A percentile compares a stretch with the other conserved stretches of the same genome.
Evolutionary conservation across 371 early-diverging fungal species (phyloP).

Genomic region (Mucor velutinosus): DNA sequence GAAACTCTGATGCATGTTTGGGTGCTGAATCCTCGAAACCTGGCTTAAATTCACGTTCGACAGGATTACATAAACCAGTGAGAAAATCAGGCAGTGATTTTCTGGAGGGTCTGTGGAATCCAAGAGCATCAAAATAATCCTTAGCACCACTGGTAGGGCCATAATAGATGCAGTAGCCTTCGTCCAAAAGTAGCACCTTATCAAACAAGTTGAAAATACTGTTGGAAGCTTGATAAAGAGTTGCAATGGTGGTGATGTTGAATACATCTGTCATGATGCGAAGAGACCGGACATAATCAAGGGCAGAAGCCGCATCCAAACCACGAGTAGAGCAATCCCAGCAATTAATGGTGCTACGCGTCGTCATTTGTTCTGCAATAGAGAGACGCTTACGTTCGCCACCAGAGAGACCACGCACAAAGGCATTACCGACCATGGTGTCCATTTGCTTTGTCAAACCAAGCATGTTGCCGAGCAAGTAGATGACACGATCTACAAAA

Average conservation of each 20-base stretch:
- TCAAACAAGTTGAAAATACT: slow-evolving; percentile 79
- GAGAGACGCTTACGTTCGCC: slow-evolving; percentile 88
- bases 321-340: slow-evolving; percentile 91
- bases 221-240: slow-evolving; percentile 75
- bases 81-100: slow-evolving; percentile 79
- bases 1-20: slow-evolving; percentile 48
- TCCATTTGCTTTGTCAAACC: slow-evolving; percentile 75
- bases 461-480: slow-evolving; percentile 66
- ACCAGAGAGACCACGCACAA: slow-evolving; percentile 80
- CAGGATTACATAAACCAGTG: slow-evolving; percentile 68
- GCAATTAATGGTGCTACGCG: slow-evolving; percentile 70
- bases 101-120: slow-evolving; percentile 70
- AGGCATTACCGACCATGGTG: slow-evolving; percentile 83
- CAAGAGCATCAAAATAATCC: slow-evolving; percentile 68
- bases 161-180: slow-evolving; percentile 75
- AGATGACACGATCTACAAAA: slow-evolving; percentile 49
- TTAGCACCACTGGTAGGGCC: slow-evolving; percentile 73
- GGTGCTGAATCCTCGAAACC: slow-evolving; percentile 61
- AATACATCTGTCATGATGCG: slow-evolving; percentile 66
- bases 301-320: slow-evolving; percentile 88
- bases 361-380: slow-evolving; percentile 86
- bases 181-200: slow-evolving; percentile 70
- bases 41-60: slow-evolving; percentile 60
- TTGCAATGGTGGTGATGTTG: slow-evolving; percentile 66
- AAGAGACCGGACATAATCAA: slow-evolving; percentile 72